Percentiles rank a stretch among this genome's conserved stretches.
Evolutionary conservation across 106 monocot species (phyloP).

Genomic region (Acorus calamus): DNA sequence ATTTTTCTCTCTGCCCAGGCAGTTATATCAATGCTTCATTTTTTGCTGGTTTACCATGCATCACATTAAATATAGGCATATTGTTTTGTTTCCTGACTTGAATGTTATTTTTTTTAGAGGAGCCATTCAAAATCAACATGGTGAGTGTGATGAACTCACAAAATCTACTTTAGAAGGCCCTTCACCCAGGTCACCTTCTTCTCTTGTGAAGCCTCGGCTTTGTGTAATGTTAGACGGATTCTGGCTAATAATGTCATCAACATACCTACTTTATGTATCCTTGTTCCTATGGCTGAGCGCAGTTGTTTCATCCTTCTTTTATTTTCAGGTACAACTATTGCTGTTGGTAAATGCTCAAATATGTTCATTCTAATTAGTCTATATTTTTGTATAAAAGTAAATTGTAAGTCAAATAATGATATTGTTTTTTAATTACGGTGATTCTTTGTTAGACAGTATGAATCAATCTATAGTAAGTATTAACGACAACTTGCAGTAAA

Average conservation of each 20-base stretch:
- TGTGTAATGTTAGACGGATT: slow-evolving; percentile 76
- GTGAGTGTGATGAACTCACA: slow-evolving; percentile 24
- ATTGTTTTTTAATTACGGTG: too few species aligned
- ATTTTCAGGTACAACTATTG: slow-evolving; percentile 68
- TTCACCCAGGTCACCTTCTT: slow-evolving; percentile 38
- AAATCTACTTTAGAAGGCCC: slow-evolving; percentile 20
- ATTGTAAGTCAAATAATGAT: too few species aligned
- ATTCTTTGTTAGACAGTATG: too few species aligned
- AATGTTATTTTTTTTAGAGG: slow-evolving; percentile 21
- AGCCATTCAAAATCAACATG: slow-evolving; percentile 16
- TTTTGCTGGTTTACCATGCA: background rate
- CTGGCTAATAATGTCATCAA: slow-evolving; percentile 68
- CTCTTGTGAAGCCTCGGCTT: slow-evolving; percentile 22
- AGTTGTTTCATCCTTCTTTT: slow-evolving; percentile 94
- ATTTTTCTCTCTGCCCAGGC: background rate
- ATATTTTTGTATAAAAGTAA: too few species aligned
- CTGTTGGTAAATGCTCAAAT: too few species aligned
- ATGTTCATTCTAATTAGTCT: too few species aligned
- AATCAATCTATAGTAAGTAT: too few species aligned
- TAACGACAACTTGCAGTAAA: too few species aligned
- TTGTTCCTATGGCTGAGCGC: slow-evolving; percentile 88
- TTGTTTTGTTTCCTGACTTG: background rate
- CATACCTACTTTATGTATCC: slow-evolving; percentile 70
- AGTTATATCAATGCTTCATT: slow-evolving; percentile 3
- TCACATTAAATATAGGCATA: background rate